phyloP scores from a whole-genome alignment of 2,329 filamentous ascomycete species.

The Ophiostoma novo-ulmi region DNA sequence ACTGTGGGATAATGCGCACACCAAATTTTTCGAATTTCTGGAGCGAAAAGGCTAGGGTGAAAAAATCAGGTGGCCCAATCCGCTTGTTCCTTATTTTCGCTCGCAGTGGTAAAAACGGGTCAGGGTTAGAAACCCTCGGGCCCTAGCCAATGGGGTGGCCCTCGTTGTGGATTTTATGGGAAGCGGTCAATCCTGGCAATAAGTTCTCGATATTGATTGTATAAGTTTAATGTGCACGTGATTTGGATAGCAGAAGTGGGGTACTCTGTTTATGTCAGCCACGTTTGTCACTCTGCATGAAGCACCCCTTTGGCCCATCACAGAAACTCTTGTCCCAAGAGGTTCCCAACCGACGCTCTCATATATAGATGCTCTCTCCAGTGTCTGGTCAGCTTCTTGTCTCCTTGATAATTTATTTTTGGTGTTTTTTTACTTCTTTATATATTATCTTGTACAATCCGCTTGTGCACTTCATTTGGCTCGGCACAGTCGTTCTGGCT shows the following conservation, averaged over 20 bases:
- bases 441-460: not conserved
- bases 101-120: not conserved
- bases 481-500: not conserved
- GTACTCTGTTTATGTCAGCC: not conserved
- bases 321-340: not conserved
- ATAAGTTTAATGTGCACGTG: not conserved
- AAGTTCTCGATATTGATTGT: not conserved
- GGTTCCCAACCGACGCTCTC: not conserved
- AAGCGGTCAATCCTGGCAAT: not conserved
- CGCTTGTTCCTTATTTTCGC: conserved; percentile 14
- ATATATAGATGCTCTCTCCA: not conserved
- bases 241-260: not conserved
- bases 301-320: not conserved
- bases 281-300: not conserved
- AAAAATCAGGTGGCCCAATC: conserved; percentile 20
- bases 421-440: not conserved
- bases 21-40: conserved; percentile 8
- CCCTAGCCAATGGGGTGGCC: not conserved
- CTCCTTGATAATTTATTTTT: not conserved
- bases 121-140: conserved; percentile 2
- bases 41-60: conserved; percentile 17
- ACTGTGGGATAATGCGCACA: conserved; percentile 6
- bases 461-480: not conserved
- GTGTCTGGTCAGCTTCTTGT: not conserved
- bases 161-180: not conserved